These are phyloP conservation scores for Fragosphaeria purpurea DNA, from an alignment of 2,329 filamentous ascomycete genomes.

Conservation along the genomic window DNA sequence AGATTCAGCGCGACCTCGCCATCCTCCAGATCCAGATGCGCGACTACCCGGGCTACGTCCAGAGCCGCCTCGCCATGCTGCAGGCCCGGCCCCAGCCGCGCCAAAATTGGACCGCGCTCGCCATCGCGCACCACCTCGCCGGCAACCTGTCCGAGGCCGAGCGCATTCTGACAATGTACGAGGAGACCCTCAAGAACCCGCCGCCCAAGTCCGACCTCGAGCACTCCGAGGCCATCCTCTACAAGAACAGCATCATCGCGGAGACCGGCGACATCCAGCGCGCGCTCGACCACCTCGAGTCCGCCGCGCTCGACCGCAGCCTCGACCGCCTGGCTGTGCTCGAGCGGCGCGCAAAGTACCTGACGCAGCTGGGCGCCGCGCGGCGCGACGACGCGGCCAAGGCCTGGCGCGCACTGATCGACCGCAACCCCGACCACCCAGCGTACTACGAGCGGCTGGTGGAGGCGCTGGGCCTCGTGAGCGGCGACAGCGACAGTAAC, in stretches of 20 bases:
- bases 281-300: constrained; percentile 78
- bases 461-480: constrained; percentile 45
- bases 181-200: constrained; percentile 78
- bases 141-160: constrained; percentile 81
- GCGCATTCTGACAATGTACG: constrained; percentile 81
- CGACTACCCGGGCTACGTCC: constrained; percentile 87
- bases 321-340: constrained; percentile 77
- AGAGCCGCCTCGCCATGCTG: constrained; percentile 81
- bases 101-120: constrained; percentile 96
- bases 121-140: constrained; percentile 83
- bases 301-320: constrained; percentile 62
- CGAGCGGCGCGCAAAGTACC: constrained; percentile 77
- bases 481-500: constrained; percentile 30
- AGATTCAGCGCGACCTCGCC: constrained; percentile 90
- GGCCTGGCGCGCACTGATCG: constrained; percentile 70
- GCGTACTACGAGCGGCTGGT: constrained; percentile 76
- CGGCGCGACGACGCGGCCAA: constrained; percentile 70
- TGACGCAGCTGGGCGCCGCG: constrained; percentile 54
- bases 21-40: constrained; percentile 93
- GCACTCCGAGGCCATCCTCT: constrained; percentile 86
- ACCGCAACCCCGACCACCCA: constrained; percentile 80
- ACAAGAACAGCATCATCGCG: constrained; percentile 91
- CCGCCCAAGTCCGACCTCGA: constrained; percentile 75
- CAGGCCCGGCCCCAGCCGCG: constrained; percentile 70
- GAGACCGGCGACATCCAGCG: constrained; percentile 75